Base-by-base conservation (phyloP, 345 rosid species). In the Euphorbia lathyris region DNA sequence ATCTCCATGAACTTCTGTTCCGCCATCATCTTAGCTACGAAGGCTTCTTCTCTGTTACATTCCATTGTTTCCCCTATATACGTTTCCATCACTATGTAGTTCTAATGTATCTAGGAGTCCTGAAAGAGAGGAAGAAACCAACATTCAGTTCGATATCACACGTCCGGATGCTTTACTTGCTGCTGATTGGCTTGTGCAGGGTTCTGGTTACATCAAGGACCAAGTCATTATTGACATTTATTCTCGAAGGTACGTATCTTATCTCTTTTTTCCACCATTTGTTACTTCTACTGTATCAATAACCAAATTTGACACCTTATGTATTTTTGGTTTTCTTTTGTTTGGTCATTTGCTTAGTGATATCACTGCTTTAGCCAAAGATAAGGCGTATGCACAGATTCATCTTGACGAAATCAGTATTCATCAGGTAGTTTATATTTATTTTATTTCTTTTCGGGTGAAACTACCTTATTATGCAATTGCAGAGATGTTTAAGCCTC, bases 311-410 rank as follows among this genome's bases (percentile, higher is more conserved):
- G 45, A 74, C 27, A 43, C 52, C 22, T 60, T 40, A 5, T 40
- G 6, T 40, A 9, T 40, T 40, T 40, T 40, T 9, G 2, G n/a
- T n/a, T n/a, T n/a, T n/a, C n/a, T n/a, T n/a, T n/a, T n/a, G n/a
- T n/a, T n/a, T n/a, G n/a, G n/a, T n/a, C n/a, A n/a, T 9, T 40
- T 80, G 27, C 30, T 57, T 75, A 91, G 96, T 80, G 97, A 91
- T 63, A 89, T 91, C 77, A 89, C 97, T 47, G 90, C 97, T 56
- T 77, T 91, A 83, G 97, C 97, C 51, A 91, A 83, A 82, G 91
- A 89, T 78, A 90, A 83, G 77, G 99, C 93, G 23, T 96, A 96
- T 77, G 86, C 98, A 43, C 98, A 87, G 82, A 83, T 96, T 80
- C 91, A 70, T 86, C 97, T 96, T 27, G 90, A 89, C 55, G 93